Percentiles rank a stretch among this genome's conserved stretches.
These are phyloP conservation scores for Auricularia sp. DNA, from an alignment of 768 basidiomycete genomes.

Conservation along the genomic window DNA sequence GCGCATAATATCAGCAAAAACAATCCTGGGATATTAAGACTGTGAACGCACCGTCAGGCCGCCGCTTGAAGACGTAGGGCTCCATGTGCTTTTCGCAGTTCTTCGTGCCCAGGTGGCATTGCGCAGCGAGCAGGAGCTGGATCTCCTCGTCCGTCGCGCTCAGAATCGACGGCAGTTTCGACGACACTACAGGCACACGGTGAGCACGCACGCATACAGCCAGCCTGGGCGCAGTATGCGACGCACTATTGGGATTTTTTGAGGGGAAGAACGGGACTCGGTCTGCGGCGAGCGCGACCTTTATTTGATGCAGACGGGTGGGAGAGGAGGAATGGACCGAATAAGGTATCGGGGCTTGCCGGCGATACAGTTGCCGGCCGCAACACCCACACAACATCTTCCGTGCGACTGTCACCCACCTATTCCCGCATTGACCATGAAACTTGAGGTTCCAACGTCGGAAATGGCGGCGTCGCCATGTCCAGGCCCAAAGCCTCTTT, in stretches of 20 bases:
- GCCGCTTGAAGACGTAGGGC: constrained; percentile 94
- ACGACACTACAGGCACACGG: constrained; percentile 34
- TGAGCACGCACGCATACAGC: background rate
- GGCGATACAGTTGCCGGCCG: background rate
- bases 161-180: constrained; percentile 90
- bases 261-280: background rate
- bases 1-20: constrained; percentile 5
- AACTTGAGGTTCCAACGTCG: too few species aligned
- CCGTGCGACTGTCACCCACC: too few species aligned
- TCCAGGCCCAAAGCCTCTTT: too few species aligned
- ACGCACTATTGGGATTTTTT: background rate
- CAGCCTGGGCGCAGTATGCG: background rate
- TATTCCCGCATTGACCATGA: too few species aligned
- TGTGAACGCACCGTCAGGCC: constrained; percentile 72
- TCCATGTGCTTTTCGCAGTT: constrained; percentile 99
- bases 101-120: constrained; percentile 96
- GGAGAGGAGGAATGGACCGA: background rate
- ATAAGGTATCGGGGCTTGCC: background rate
- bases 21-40: background rate
- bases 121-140: constrained; percentile 86
- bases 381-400: background rate
- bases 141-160: constrained; percentile 97
- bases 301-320: background rate
- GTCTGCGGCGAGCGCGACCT: background rate
- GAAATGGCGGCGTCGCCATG: too few species aligned